Evolutionary conservation across 192 early-diverging fungal species (phyloP).

Genomic region (Podila clonocystis): DNA sequence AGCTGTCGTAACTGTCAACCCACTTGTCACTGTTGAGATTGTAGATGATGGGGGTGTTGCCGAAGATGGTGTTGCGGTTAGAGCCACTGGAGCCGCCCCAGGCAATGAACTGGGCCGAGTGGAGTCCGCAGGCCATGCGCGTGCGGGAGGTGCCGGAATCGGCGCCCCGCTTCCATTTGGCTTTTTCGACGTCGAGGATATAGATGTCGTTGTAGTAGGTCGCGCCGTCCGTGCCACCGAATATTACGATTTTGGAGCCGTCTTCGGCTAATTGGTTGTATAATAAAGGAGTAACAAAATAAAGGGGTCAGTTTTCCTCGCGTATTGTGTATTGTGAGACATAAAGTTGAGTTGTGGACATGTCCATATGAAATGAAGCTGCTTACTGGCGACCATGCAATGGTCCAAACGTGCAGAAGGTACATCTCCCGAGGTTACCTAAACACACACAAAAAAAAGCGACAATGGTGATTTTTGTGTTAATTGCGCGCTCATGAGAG

Average conservation of each 20-base stretch:
- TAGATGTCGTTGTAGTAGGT: conserved; percentile 13
- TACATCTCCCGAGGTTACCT: neutral
- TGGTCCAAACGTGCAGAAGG: conserved; percentile 2
- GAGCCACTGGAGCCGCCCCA: conserved; percentile 29
- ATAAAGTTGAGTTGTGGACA: neutral
- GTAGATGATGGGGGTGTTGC: neutral
- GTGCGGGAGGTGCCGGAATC: conserved; percentile 5
- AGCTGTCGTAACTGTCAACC: neutral
- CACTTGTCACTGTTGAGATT: neutral
- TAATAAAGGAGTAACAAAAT: neutral
- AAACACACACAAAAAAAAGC: neutral
- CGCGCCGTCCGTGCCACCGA: conserved; percentile 27
- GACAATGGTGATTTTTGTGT: neutral
- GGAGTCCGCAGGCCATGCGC: conserved; percentile 28
- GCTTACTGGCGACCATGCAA: neutral
- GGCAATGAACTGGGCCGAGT: conserved; percentile 25
- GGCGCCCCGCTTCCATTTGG: conserved; percentile 6
- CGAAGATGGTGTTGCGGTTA: conserved; percentile 5
- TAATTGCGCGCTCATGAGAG: neutral
- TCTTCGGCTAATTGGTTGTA: conserved; percentile 12
- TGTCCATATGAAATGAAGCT: neutral
- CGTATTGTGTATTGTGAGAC: no score
- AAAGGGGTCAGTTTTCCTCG: neutral
- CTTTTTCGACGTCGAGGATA: conserved; percentile 19
- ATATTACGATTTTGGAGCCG: conserved; percentile 27